Evolutionary conservation across 805 yeast genomes (phyloP).

Genomic region (Yamadazyma scolyti): DNA sequence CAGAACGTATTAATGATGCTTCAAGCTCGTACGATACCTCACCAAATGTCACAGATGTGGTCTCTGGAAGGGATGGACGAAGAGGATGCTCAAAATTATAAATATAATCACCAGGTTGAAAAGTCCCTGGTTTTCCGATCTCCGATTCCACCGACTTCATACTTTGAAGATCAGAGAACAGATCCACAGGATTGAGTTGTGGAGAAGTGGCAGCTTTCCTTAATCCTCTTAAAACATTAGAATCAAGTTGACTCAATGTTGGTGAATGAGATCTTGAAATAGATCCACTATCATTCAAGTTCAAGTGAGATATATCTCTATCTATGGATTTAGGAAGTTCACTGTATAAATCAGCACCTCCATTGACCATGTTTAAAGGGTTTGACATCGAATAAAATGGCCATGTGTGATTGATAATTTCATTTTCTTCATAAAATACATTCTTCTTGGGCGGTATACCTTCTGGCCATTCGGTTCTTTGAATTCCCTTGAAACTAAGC

Average conservation of each 20-base stretch:
- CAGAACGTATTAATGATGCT: constrained; percentile 69
- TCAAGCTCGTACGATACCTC: constrained; percentile 67
- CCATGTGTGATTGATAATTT: constrained; percentile 81
- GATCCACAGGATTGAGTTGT: constrained; percentile 16
- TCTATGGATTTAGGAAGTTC: constrained; percentile 20
- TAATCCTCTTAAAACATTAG: constrained; percentile 8
- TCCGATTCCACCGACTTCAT: constrained; percentile 15
- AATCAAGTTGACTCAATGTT: constrained; percentile 2
- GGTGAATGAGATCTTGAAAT: constrained; percentile 8
- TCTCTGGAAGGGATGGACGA: constrained; percentile 78
- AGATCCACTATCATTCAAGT: constrained; percentile 26
- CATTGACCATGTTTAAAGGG: constrained; percentile 19
- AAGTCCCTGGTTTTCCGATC: constrained; percentile 28
- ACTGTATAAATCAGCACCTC: constrained; percentile 47
- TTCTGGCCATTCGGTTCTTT: constrained; percentile 94
- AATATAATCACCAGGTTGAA: constrained; percentile 85
- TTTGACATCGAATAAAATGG: constrained; percentile 58
- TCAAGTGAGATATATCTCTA: constrained; percentile 33
- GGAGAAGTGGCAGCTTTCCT: constrained; percentile 30
- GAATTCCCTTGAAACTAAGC: constrained; percentile 61
- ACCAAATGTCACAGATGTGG: constrained; percentile 78
- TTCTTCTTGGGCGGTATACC: constrained; percentile 90
- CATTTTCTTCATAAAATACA: constrained; percentile 61
- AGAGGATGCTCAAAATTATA: constrained; percentile 90
- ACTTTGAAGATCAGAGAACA: constrained; percentile 18